A percentile compares a stretch with the other conserved stretches of the same genome.
phyloP scores from a whole-genome alignment of 495 filamentous ascomycete genomes.

The Cryomyces minteri region DNA sequence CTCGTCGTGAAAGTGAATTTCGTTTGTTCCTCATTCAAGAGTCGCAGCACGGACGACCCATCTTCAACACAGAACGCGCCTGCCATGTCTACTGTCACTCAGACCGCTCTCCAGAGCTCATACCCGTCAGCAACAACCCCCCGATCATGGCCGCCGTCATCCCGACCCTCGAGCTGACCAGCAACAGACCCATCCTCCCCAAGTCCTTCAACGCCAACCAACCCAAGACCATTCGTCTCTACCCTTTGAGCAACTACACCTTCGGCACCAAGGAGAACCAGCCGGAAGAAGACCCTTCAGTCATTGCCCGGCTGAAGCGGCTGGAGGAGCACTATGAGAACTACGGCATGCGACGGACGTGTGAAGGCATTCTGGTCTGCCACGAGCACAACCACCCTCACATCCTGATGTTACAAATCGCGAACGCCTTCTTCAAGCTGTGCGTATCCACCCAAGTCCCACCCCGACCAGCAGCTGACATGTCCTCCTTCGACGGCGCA shows the following conservation, averaged over 20 bases:
- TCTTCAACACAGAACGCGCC: no score
- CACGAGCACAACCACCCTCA: slow-evolving; percentile 98
- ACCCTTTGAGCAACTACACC: slow-evolving; percentile 93
- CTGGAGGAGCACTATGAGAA: slow-evolving; percentile 84
- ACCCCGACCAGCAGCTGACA: not conserved
- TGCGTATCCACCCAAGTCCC: slow-evolving; percentile 18
- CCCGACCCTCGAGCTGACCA: not conserved
- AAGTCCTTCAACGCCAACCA: slow-evolving; percentile 76
- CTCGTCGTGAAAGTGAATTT: no score
- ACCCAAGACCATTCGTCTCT: slow-evolving; percentile 78
- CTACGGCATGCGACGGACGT: slow-evolving; percentile 91
- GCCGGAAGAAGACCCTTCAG: slow-evolving; percentile 92
- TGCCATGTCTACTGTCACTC: slow-evolving; percentile 20
- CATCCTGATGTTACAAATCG: slow-evolving; percentile 96
- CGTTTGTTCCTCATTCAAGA: no score
- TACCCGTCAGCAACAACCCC: slow-evolving; percentile 8
- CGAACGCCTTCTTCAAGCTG: slow-evolving; percentile 98
- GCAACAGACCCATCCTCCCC: slow-evolving; percentile 50
- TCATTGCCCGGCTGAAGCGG: slow-evolving; percentile 76
- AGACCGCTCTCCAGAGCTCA: slow-evolving; percentile 14
- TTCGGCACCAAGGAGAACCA: slow-evolving; percentile 97
- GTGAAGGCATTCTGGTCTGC: slow-evolving; percentile 90
- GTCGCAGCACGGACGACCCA: no score
- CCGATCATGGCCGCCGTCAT: not conserved
- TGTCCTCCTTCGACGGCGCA: slow-evolving; percentile 11